phyloP scores from a whole-genome alignment of 2,329 filamentous ascomycete species.

The Colletotrichum chrysophilum region DNA sequence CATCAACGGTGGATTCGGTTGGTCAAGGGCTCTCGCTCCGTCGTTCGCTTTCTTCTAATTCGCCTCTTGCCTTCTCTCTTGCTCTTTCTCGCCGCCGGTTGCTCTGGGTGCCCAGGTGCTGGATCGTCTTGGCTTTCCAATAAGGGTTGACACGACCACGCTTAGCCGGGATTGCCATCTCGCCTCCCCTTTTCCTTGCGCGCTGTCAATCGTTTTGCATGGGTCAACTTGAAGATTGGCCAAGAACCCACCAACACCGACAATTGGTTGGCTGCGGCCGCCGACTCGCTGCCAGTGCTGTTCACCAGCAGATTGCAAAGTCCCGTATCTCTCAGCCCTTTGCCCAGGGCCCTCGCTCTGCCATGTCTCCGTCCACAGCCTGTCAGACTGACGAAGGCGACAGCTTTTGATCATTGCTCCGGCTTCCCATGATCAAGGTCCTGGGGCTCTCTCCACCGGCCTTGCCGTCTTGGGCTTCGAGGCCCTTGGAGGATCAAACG shows the following conservation, averaged over 20 bases:
- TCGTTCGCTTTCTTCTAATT: neutral
- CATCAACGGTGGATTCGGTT: conserved; percentile 11
- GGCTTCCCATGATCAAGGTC: neutral
- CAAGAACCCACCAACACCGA: neutral
- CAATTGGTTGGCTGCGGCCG: neutral
- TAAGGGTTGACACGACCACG: neutral
- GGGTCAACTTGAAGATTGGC: neutral
- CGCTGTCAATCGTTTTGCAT: neutral
- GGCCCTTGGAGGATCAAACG: neutral
- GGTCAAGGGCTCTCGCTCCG: conserved; percentile 5
- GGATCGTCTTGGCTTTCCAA: conserved; percentile 7
- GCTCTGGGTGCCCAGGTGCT: neutral
- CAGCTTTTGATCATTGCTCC: neutral
- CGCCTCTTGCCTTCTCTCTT: neutral
- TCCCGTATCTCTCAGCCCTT: neutral
- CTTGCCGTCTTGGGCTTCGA: neutral
- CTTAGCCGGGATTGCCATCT: conserved; percentile 16
- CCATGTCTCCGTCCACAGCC: neutral
- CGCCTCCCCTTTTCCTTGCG: conserved; percentile 17
- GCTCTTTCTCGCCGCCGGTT: neutral
- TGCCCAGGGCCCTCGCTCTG: neutral
- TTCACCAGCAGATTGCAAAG: neutral
- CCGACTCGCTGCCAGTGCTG: neutral
- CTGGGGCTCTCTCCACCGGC: neutral
- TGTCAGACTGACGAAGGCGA: neutral